Conservation (phyloP, 176 grass and related monocot species). For the Avena eriantha region DNA sequence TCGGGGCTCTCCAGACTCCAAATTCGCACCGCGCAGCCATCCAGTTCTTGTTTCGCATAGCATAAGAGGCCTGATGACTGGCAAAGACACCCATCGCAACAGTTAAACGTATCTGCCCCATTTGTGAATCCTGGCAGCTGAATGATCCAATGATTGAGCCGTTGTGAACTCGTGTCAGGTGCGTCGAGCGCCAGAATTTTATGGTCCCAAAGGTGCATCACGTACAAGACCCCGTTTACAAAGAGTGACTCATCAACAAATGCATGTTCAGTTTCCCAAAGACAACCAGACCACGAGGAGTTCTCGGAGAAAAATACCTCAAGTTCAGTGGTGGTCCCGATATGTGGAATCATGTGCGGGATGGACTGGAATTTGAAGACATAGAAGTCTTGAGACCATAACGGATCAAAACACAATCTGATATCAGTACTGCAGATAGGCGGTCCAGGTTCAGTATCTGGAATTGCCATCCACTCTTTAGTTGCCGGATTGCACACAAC, state of each 20-base stretch:
- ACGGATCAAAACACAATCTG: constrained; percentile 36
- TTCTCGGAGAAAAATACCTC: background rate
- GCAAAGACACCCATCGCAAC: background rate
- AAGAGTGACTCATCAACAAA: background rate
- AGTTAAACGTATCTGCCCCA: background rate
- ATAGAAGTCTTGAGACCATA: constrained; percentile 33
- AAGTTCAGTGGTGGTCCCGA: background rate
- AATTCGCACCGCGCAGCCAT: constrained; percentile 14
- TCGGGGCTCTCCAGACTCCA: constrained; percentile 25
- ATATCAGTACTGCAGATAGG: background rate
- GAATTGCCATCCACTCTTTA: constrained; percentile 16
- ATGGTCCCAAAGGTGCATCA: background rate
- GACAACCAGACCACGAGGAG: background rate
- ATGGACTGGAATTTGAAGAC: constrained; percentile 11
- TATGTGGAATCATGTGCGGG: background rate
- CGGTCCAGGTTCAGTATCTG: background rate
- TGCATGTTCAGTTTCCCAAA: background rate
- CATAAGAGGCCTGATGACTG: constrained; percentile 22
- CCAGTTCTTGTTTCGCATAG: constrained; percentile 10
- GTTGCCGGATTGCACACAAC: constrained; percentile 47
- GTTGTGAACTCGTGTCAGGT: background rate
- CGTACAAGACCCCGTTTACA: background rate
- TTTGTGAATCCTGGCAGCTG: constrained; percentile 18
- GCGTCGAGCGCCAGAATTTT: background rate
- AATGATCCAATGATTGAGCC: background rate